Evolutionary conservation across 768 basidiomycete genomes (phyloP).

Genomic region (Rhodocollybia butyracea): DNA sequence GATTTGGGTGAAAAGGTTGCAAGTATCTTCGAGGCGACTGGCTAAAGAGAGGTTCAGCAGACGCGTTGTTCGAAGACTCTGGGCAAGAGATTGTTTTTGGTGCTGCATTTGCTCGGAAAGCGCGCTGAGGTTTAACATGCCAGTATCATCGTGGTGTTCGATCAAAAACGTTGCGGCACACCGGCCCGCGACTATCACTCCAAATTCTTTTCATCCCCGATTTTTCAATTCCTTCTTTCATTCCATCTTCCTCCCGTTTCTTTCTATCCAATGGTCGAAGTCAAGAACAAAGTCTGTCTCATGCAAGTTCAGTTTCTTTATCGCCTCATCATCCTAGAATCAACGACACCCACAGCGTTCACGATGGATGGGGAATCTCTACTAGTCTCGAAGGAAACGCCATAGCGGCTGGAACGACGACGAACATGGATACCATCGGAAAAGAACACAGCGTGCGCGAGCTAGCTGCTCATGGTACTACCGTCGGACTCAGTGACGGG

Average conservation of each 20-base stretch:
- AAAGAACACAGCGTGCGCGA: constrained; percentile 69
- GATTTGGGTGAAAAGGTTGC: no score
- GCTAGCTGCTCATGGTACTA: constrained; percentile 83
- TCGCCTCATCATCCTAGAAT: neutral
- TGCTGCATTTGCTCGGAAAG: neutral
- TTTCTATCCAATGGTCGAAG: constrained; percentile 32
- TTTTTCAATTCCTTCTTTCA: no score
- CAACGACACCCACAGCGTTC: constrained; percentile 52
- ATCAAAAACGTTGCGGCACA: no score
- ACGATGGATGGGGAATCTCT: constrained; percentile 95
- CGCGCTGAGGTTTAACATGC: neutral
- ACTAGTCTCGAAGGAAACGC: constrained; percentile 82
- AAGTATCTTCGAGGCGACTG: no score
- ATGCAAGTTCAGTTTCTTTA: constrained; percentile 52
- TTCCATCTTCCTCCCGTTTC: no score
- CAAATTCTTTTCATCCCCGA: no score
- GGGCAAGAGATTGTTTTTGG: neutral
- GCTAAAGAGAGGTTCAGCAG: no score
- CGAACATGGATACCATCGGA: constrained; percentile 86
- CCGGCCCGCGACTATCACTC: no score
- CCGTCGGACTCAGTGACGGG: constrained; percentile 89
- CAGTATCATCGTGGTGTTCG: neutral
- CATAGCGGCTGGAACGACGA: constrained; percentile 79
- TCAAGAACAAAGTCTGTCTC: constrained; percentile 88
- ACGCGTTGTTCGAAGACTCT: neutral